Base-by-base conservation (phyloP, 1,284 basidiomycete species). In the Cryptococcus deneoformans region DNA sequence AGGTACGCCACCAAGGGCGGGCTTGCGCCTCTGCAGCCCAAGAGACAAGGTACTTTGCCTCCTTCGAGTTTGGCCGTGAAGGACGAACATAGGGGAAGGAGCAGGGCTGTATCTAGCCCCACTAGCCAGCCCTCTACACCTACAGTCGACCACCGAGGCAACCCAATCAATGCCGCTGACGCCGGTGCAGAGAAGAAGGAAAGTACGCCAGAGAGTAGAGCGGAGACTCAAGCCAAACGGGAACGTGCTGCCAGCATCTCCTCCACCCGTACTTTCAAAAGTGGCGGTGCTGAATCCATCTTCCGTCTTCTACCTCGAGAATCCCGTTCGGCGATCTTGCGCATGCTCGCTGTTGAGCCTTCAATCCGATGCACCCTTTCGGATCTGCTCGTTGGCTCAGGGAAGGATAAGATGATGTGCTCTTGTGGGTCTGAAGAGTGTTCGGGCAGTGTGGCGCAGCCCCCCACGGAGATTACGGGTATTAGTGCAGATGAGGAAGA, bases 291-390 rank as follows among this genome's bases (percentile, higher is more conserved):
- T n/a, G 95, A 99, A 77, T 93, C 90, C 37, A 96, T 99, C 72
- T 99, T 99, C 84, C 86, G 93, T n/a, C 82, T 99, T 6, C 82
- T 99, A 20, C 95, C 95, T 5, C 87, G 95, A 58, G 95, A 98
- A 79, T 87, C 90, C 14, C 85, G 93, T 45, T 83, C 86, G 12
- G 92, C 90, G 9, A 82, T 99, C 54, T 88, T 92, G 60, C 85
- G 94, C 54, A 99, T 99, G 96, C 83, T 99, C 68, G 88, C 87
- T 60, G 85, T 98, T 54, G 93, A 98, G 74, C 91, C 94, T 1
- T 81, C 83, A 8, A 85, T 88, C 54, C 86, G 96, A 40, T 96
- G 92, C 75, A 98, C 96, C 34, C 84, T 99, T 54, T 89, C 90
- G n/a, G 92, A 97, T 71, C 79, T 99, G 48, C 81, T 98, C 56